A percentile compares a stretch with the other conserved stretches of the same genome.
phyloP scores from a whole-genome alignment of 805 yeast species.

The Metschnikowia noctiluminum region DNA sequence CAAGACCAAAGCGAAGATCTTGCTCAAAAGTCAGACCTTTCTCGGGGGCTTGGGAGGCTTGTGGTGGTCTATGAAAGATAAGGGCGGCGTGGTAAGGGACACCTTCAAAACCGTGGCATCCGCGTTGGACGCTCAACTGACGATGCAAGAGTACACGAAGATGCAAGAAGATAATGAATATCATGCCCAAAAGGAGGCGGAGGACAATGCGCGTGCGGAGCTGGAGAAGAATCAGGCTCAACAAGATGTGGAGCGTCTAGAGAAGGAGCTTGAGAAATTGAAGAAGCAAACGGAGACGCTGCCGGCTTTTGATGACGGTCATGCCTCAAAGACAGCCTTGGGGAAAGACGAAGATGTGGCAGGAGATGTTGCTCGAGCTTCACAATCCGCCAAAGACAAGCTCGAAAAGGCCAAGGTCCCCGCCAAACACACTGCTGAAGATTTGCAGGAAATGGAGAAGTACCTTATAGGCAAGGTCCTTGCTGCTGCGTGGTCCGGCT shows the following conservation, averaged over 20 bases:
- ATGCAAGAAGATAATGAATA: constrained; percentile 56
- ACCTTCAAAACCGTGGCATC: constrained; percentile 67
- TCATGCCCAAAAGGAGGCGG: constrained; percentile 38
- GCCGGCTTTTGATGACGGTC: no score
- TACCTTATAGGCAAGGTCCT: constrained; percentile 73
- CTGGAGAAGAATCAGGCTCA: constrained; percentile 6
- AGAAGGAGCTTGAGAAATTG: constrained; percentile 15
- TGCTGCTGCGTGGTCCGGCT: constrained; percentile 83
- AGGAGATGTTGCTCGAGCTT: not conserved
- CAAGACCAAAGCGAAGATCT: constrained; percentile 60
- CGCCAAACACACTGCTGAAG: constrained; percentile 50
- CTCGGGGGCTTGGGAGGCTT: constrained; percentile 62
- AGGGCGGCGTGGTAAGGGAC: constrained; percentile 69
- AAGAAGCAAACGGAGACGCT: constrained; percentile 4
- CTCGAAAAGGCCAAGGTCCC: constrained; percentile 23
- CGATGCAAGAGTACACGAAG: constrained; percentile 69
- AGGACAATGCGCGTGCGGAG: constrained; percentile 27
- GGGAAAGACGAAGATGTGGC: no score
- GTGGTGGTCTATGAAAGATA: constrained; percentile 68
- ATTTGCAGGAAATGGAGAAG: constrained; percentile 68
- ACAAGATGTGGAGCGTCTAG: constrained; percentile 24
- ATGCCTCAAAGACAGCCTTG: no score
- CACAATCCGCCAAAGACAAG: constrained; percentile 1
- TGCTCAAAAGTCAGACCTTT: constrained; percentile 58
- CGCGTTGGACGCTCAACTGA: constrained; percentile 75